Evolutionary conservation across 2,329 filamentous ascomycete species (phyloP).

Genomic region (Xylariaceae sp.): DNA sequence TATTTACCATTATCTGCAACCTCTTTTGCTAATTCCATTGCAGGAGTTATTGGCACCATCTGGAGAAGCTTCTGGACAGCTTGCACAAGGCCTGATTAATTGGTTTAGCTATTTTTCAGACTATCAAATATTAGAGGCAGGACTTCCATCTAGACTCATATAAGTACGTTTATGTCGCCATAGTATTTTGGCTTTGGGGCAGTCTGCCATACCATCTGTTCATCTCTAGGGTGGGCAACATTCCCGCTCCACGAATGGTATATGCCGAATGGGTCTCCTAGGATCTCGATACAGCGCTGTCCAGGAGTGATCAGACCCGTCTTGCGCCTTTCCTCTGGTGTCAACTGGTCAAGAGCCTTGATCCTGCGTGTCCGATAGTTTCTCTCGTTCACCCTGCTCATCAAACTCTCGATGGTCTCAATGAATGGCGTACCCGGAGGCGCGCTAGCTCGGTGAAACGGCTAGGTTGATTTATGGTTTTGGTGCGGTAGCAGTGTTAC

Average conservation of each 20-base stretch:
- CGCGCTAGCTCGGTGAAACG: not conserved
- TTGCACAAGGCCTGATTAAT: not conserved
- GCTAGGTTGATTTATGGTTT: too few species aligned
- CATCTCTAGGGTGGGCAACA: constrained; percentile 14
- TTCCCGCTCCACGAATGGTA: constrained; percentile 22
- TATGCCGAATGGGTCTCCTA: constrained; percentile 17
- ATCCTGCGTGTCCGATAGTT: not conserved
- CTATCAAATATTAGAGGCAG: not conserved
- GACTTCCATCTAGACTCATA: not conserved
- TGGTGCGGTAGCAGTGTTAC: too few species aligned
- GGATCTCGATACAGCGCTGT: constrained; percentile 5
- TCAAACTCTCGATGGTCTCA: constrained; percentile 16
- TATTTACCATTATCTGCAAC: not conserved
- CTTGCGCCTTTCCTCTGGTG: not conserved
- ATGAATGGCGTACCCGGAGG: constrained; percentile 4
- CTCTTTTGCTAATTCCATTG: not conserved
- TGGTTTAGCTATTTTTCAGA: not conserved
- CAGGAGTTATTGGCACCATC: not conserved
- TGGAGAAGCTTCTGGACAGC: not conserved
- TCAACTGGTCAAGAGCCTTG: constrained; percentile 11
- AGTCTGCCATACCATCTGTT: constrained; percentile 18
- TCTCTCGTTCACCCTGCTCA: constrained; percentile 3
- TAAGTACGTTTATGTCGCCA: not conserved
- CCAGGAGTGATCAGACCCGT: constrained; percentile 9
- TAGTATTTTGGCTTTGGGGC: too few species aligned